Evolutionary conservation across 1,284 basidiomycete genomes (phyloP).

Genomic region (Fomitopsis palustris): DNA sequence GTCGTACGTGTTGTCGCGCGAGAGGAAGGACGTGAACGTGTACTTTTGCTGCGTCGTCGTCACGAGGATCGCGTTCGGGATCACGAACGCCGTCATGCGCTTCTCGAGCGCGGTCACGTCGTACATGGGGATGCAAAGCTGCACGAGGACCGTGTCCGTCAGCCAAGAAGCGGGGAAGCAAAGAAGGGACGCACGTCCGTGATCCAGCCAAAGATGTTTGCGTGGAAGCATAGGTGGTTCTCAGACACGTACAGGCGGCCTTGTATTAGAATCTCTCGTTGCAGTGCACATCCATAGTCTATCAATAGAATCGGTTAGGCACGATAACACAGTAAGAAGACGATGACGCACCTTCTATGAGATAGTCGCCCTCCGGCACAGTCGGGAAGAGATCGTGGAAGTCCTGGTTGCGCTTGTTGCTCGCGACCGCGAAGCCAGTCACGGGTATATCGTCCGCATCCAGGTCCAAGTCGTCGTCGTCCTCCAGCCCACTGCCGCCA

Average conservation of each 20-base stretch:
- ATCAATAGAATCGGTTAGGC: conserved; percentile 9
- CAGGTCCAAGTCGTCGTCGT: conserved; percentile 46
- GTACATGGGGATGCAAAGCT: conserved; percentile 90
- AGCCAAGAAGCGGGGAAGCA: not conserved
- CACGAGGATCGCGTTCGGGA: conserved; percentile 95
- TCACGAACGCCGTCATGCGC: conserved; percentile 98
- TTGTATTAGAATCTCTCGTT: conserved; percentile 95
- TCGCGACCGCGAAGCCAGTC: conserved; percentile 95
- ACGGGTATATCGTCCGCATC: conserved; percentile 74
- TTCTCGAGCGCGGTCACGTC: conserved; percentile 93
- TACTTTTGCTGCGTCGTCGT: conserved; percentile 83
- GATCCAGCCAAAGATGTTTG: conserved; percentile 99
- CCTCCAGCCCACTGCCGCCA: conserved; percentile 19
- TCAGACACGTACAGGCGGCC: conserved; percentile 96
- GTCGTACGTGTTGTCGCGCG: conserved; percentile 94
- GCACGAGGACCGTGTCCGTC: conserved; percentile 7
- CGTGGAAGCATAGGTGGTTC: conserved; percentile 97
- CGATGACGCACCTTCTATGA: conserved; percentile 85
- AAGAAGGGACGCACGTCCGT: conserved; percentile 69
- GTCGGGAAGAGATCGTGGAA: conserved; percentile 91
- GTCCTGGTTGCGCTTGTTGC: conserved; percentile 91
- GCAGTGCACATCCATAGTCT: conserved; percentile 98
- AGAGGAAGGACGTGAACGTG: conserved; percentile 94
- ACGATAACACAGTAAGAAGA: not conserved
- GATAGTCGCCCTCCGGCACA: conserved; percentile 94